These are phyloP conservation scores for Jasminum sambac DNA, from an alignment of 257 asterid species.

Conservation along the genomic window DNA sequence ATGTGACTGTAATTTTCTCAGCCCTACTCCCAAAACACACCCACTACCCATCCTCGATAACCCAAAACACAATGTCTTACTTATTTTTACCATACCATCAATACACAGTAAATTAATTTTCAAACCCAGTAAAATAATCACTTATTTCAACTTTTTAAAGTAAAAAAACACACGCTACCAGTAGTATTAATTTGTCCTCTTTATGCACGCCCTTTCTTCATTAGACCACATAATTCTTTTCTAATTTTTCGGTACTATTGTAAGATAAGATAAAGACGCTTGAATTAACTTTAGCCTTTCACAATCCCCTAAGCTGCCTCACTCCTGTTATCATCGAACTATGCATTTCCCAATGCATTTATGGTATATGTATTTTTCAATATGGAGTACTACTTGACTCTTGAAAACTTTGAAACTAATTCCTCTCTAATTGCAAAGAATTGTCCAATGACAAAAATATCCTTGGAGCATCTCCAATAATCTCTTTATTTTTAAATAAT, in stretches of 20 bases:
- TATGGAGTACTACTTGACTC: slow-evolving; percentile 2
- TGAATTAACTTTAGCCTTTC: slow-evolving; percentile 59
- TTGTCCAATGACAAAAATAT: neutral
- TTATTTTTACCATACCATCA: slow-evolving; percentile 31
- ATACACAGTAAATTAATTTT: slow-evolving; percentile 16
- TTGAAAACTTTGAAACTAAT: slow-evolving; percentile 30
- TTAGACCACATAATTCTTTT: neutral
- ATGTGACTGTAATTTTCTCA: slow-evolving; percentile 43
- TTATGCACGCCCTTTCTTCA: slow-evolving; percentile 35
- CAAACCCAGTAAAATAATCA: slow-evolving; percentile 27
- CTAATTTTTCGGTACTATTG: neutral
- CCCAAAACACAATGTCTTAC: slow-evolving; percentile 33
- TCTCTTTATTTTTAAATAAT: too few relatives aligned
- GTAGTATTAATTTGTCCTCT: slow-evolving; percentile 52
- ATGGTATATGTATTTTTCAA: neutral
- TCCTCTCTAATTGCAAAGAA: neutral
- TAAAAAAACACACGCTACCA: slow-evolving; percentile 26
- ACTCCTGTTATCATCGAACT: slow-evolving; percentile 43
- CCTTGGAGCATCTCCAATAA: too few relatives aligned
- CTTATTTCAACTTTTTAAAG: slow-evolving; percentile 20
- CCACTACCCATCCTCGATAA: slow-evolving; percentile 74
- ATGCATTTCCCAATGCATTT: slow-evolving; percentile 52
- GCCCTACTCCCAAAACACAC: slow-evolving; percentile 70
- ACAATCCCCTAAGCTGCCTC: slow-evolving; percentile 63
- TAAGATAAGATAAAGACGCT: slow-evolving; percentile 30